phyloP scores from a whole-genome alignment of 2,329 filamentous ascomycete genomes.

The Lachnum nothofagi region DNA sequence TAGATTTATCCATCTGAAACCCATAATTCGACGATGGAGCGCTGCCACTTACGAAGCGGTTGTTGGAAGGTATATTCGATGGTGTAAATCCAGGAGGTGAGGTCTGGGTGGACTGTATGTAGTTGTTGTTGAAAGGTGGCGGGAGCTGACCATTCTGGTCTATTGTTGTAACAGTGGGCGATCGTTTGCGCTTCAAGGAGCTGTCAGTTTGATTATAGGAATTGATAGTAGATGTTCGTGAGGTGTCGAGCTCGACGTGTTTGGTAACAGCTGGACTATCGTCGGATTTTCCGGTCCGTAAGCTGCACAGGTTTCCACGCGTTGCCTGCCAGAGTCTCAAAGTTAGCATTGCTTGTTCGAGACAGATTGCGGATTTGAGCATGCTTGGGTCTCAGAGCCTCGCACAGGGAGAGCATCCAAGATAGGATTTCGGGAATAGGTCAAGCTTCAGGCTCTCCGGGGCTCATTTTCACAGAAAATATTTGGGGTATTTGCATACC shows the following conservation, averaged over 20 bases:
- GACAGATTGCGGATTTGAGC: too few relatives aligned
- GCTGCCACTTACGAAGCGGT: neutral
- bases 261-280: slow-evolving; percentile 3
- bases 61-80: neutral
- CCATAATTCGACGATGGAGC: neutral
- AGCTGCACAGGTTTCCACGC: slow-evolving; percentile 21
- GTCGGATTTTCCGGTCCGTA: slow-evolving; percentile 11
- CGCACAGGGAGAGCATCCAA: too few relatives aligned
- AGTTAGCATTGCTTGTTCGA: too few relatives aligned
- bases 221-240: neutral
- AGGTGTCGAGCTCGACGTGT: neutral
- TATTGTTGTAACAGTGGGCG: neutral
- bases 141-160: neutral
- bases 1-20: neutral
- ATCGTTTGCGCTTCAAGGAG: neutral
- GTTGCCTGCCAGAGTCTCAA: too few relatives aligned
- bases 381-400: too few relatives aligned
- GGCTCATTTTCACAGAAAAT: too few relatives aligned
- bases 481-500: too few relatives aligned
- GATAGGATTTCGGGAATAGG: too few relatives aligned
- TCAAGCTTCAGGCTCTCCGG: too few relatives aligned
- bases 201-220: neutral
- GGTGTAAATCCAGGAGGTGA: neutral
- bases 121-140: neutral
- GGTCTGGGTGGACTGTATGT: neutral